These are phyloP conservation scores for Fusarium sp. DNA, from an alignment of 2,329 filamentous ascomycete species.

Conservation along the genomic window DNA sequence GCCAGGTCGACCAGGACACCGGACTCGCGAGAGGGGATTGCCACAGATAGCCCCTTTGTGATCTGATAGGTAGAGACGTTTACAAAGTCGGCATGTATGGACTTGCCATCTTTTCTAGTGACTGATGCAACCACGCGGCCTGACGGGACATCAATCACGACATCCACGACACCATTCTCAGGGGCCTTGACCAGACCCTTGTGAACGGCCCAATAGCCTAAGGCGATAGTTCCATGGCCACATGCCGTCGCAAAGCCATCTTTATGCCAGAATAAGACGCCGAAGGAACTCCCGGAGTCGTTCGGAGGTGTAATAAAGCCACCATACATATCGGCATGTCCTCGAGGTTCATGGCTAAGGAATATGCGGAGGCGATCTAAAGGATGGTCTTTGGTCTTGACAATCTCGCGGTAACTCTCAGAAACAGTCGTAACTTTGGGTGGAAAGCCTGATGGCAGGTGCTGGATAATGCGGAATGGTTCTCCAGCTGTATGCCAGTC, in stretches of 20 bases:
- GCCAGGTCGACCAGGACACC: conserved; percentile 3
- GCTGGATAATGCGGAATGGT: conserved; percentile 40
- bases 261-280: conserved; percentile 45
- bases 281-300: conserved; percentile 33
- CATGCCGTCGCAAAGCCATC: conserved; percentile 25
- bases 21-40: not conserved
- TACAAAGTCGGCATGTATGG: conserved; percentile 22
- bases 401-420: not conserved
- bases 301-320: conserved; percentile 38
- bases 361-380: conserved; percentile 24
- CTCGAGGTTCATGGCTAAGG: conserved; percentile 27
- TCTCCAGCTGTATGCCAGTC: conserved; percentile 32
- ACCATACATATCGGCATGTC: conserved; percentile 42
- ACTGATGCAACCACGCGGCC: conserved; percentile 15
- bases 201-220: not conserved
- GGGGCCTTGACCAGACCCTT: conserved; percentile 1
- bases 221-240: not conserved
- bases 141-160: conserved; percentile 29
- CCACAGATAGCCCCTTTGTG: not conserved
- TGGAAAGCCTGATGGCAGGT: conserved; percentile 1
- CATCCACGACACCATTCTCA: conserved; percentile 9
- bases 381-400: not conserved
- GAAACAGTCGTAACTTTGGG: conserved; percentile 5
- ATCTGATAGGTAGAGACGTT: conserved; percentile 33
- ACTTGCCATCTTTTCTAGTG: not conserved